Base-by-base conservation (phyloP, 1,139 yeast genomes). In the Saccharomycopsis crataegensis region DNA sequence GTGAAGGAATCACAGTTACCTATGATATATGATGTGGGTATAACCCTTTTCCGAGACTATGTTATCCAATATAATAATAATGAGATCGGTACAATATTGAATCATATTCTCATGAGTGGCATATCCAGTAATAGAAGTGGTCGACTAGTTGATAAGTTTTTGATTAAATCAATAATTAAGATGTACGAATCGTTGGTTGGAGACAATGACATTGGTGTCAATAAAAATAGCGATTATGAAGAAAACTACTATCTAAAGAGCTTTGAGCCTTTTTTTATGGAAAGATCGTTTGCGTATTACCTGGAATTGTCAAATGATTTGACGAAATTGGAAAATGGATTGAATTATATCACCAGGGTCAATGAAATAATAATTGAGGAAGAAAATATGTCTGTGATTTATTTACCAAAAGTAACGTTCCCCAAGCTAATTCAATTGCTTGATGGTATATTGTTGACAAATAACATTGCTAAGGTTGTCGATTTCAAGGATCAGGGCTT, bases 1-100 rank as follows among this genome's bases (percentile, higher is more conserved):
- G 87, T 91, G 34, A 82, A 80, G 59, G 95, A 86, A 59, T 42
- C 53, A 4, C 82, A 81, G 60, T 70, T 80, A 50, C 80, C 89
- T 1, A 70, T 83, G 53, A 76, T 87, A 3, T 86, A 86, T 63
- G 96, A 90, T 63, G 75, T 85, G 48, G 96, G 96, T 0, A 73
- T 86, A 43, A 76, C 75, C 42, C 65, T 83, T 8, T 86, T 84
- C 64, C 69, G 79, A 32, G 75, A 73, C 40, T 65, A 69, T 8
- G 67, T 80, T 1, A 61, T 80, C 14, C 64, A 68, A 41, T 68
- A 68, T 54, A 70, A 76, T 41, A 63, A 74, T 55, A 70, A 76
- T 57, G 76, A 75, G 49, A 72, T 86, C 37, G 89, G 89, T 0
- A 62, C 66, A 12, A 70, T 68, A 49, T 65, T 84, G 48, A 77